These are phyloP conservation scores for Allium fistulosum DNA, from an alignment of 106 monocot species.

Conservation along the genomic window DNA sequence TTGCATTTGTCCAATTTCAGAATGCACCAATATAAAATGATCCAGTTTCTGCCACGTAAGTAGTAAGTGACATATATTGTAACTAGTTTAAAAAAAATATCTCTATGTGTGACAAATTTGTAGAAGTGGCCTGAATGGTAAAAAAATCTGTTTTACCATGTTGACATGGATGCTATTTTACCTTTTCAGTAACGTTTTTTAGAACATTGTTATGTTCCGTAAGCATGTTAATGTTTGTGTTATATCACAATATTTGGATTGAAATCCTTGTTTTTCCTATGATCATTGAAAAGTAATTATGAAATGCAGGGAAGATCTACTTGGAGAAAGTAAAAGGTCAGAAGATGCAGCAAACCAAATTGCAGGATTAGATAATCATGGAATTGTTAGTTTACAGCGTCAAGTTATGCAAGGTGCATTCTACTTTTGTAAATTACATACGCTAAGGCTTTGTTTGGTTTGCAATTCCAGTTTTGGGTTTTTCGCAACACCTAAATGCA, in stretches of 20 bases:
- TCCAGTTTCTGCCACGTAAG: too few relatives aligned
- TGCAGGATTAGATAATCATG: conserved; percentile 60
- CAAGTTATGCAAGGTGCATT: conserved; percentile 51
- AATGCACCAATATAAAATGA: too few relatives aligned
- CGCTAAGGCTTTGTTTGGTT: neutral
- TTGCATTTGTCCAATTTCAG: too few relatives aligned
- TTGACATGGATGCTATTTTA: neutral
- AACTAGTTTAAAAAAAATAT: too few relatives aligned
- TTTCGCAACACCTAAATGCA: too few relatives aligned
- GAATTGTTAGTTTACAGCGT: conserved; percentile 60
- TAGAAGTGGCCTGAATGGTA: too few relatives aligned
- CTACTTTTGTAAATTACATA: neutral
- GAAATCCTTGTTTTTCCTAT: neutral
- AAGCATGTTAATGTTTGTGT: too few relatives aligned
- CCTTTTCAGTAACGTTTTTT: neutral
- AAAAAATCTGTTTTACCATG: too few relatives aligned
- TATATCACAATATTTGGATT: neutral
- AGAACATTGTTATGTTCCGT: neutral
- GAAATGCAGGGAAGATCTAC: conserved; percentile 40
- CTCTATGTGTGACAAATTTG: too few relatives aligned
- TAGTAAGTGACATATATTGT: too few relatives aligned
- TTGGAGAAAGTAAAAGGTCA: conserved; percentile 39
- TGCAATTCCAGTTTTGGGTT: too few relatives aligned
- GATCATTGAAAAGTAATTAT: neutral
- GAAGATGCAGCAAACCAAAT: conserved; percentile 46